A percentile compares a stretch with the other conserved stretches of the same genome.
phyloP scores from a whole-genome alignment of 352 stramenopile species.

The Blastocystis hominis region DNA sequence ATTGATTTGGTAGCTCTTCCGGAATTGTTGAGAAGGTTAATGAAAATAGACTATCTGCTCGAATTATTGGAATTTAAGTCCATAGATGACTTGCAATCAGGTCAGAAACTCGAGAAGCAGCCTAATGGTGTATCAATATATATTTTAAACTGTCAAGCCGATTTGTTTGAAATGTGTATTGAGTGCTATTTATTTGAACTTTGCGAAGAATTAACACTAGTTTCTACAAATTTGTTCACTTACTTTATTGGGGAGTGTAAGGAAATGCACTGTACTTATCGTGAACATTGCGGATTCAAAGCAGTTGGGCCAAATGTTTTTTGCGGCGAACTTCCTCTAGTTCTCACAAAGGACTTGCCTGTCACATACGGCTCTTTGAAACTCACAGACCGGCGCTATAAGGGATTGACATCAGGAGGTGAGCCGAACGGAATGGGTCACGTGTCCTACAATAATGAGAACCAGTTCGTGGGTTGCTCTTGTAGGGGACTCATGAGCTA shows the following conservation, averaged over 20 bases:
- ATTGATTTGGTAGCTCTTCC: neutral
- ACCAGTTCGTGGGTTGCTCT: neutral
- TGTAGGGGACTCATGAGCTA: neutral
- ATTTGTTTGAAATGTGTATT: neutral
- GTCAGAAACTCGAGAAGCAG: too few relatives aligned
- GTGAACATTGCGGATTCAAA: neutral
- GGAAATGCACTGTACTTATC: neutral
- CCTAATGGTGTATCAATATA: neutral
- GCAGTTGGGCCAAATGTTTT: neutral
- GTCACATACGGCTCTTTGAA: neutral
- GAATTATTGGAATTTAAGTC: neutral
- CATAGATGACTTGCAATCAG: neutral
- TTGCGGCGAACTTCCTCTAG: neutral
- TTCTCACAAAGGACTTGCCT: too few relatives aligned
- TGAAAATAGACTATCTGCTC: neutral
- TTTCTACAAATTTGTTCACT: neutral
- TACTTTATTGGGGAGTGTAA: conserved; percentile 43
- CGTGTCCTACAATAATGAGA: neutral
- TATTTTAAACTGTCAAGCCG: neutral
- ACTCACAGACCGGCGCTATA: neutral
- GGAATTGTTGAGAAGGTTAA: neutral
- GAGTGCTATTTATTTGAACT: neutral
- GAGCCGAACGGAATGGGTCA: neutral
- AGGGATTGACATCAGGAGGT: neutral
- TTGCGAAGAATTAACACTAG: neutral